These are phyloP conservation scores for Globisporangium paddicum DNA, from an alignment of 352 stramenopile species.

Conservation along the genomic window DNA sequence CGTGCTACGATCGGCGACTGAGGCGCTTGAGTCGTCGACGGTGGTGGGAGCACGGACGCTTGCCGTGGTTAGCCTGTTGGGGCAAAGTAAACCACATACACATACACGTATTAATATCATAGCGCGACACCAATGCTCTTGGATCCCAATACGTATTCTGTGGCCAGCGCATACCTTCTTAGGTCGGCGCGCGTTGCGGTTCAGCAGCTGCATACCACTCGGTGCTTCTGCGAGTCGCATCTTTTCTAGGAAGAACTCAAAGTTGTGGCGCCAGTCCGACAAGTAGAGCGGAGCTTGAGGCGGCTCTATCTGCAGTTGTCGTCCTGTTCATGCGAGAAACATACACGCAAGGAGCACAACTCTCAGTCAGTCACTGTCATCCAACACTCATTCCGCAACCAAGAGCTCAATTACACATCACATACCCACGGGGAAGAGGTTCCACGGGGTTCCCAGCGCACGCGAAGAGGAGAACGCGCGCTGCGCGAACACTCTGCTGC, in stretches of 20 bases:
- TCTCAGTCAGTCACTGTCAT: background rate
- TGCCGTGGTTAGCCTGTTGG: slow-evolving; percentile 40
- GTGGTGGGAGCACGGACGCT: slow-evolving; percentile 48
- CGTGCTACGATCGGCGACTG: slow-evolving; percentile 16
- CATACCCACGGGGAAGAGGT: slow-evolving; percentile 43
- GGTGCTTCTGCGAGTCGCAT: slow-evolving; percentile 35
- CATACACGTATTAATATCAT: background rate
- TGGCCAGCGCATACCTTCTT: slow-evolving; percentile 35
- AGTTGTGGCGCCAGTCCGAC: slow-evolving; percentile 48
- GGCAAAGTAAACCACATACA: background rate
- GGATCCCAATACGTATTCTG: background rate
- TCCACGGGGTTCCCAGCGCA: slow-evolving; percentile 18
- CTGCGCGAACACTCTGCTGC: background rate
- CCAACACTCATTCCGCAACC: background rate
- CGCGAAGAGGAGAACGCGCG: slow-evolving; percentile 22
- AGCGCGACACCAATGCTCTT: background rate
- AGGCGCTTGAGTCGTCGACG: slow-evolving; percentile 40
- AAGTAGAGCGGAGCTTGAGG: slow-evolving; percentile 36
- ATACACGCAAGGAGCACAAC: background rate
- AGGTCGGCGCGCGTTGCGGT: slow-evolving; percentile 33
- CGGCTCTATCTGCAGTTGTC: slow-evolving; percentile 1
- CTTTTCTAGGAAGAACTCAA: slow-evolving; percentile 52
- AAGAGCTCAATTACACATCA: background rate
- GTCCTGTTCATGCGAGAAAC: slow-evolving; percentile 8
- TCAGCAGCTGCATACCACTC: slow-evolving; percentile 40